A percentile compares a stretch with the other conserved stretches of the same genome.
Evolutionary conservation across 177 flowering plant species (phyloP).

Genomic region (Telopea speciosissima): DNA sequence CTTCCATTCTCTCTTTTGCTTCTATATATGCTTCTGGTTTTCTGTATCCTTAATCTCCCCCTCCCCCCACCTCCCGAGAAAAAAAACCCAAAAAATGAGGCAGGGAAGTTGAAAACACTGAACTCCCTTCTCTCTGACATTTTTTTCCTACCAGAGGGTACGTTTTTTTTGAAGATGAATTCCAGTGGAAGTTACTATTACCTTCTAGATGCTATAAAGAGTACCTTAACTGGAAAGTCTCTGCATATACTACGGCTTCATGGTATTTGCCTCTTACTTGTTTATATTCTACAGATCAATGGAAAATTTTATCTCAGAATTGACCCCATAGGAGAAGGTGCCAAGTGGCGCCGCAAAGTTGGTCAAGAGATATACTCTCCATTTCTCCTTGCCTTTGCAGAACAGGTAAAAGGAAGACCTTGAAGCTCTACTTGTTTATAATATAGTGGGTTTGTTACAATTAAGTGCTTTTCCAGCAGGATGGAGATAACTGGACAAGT

Average conservation of each 20-base stretch:
- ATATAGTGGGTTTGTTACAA: neutral
- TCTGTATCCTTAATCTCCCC: too few species aligned
- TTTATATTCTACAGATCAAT: conserved; percentile 43
- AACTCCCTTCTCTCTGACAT: too few species aligned
- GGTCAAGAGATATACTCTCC: conserved; percentile 98
- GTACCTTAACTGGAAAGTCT: neutral
- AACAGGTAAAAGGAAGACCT: conserved; percentile 41
- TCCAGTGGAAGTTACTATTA: too few species aligned
- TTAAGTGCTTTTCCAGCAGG: conserved; percentile 37
- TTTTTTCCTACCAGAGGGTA: too few species aligned
- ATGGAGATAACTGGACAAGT: conserved; percentile 41
- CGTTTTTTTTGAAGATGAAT: too few species aligned
- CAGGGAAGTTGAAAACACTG: too few species aligned
- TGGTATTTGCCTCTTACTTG: neutral
- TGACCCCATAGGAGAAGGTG: conserved; percentile 84
- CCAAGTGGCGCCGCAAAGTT: conserved; percentile 84
- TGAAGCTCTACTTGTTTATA: neutral
- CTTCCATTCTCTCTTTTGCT: too few species aligned
- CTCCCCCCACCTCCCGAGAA: too few species aligned
- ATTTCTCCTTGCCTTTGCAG: conserved; percentile 73
- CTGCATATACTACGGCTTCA: neutral
- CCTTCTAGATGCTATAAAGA: too few species aligned
- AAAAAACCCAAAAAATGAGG: too few species aligned
- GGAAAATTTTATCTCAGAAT: conserved; percentile 73
- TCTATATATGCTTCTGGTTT: too few species aligned